A percentile compares a stretch with the other conserved stretches of the same genome.
These are phyloP conservation scores for Tricholoma bakamatsutake DNA, from an alignment of 768 basidiomycete species.

Conservation along the genomic window DNA sequence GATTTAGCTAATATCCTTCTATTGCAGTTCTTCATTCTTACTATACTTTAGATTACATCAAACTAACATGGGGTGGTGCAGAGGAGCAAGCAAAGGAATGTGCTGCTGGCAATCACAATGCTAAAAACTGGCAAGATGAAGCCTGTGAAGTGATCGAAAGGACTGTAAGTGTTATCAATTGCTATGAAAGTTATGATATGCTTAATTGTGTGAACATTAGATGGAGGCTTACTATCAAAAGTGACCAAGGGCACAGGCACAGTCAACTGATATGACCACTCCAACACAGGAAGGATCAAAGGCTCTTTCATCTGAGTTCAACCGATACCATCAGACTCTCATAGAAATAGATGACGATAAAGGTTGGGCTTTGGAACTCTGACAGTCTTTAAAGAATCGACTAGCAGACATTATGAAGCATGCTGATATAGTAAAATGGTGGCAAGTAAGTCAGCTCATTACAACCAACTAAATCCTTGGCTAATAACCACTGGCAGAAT, in stretches of 20 bases:
- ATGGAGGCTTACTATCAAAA: not conserved
- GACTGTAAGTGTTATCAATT: not conserved
- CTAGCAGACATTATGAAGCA: constrained; percentile 10
- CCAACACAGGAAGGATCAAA: not conserved
- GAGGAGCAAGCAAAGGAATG: constrained; percentile 17
- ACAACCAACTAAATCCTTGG: not conserved
- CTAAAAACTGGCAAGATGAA: too few species aligned
- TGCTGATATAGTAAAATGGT: constrained; percentile 11
- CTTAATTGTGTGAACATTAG: not conserved
- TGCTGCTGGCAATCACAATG: constrained; percentile 7
- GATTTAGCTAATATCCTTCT: not conserved
- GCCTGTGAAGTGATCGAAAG: constrained; percentile 11
- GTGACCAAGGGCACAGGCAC: not conserved
- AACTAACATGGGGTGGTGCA: constrained; percentile 20
- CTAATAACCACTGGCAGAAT: not conserved
- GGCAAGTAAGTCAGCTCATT: constrained; percentile 9
- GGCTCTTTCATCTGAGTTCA: not conserved
- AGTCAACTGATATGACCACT: not conserved
- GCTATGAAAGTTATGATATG: not conserved
- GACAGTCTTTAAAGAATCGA: constrained; percentile 6
- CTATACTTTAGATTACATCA: constrained; percentile 23
- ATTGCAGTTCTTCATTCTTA: constrained; percentile 20
- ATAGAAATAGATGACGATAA: not conserved
- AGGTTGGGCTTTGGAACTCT: constrained; percentile 6
- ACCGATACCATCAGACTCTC: constrained; percentile 3